Base-by-base conservation (phyloP, 1,284 basidiomycete species). In the Bjerkandera adusta region DNA sequence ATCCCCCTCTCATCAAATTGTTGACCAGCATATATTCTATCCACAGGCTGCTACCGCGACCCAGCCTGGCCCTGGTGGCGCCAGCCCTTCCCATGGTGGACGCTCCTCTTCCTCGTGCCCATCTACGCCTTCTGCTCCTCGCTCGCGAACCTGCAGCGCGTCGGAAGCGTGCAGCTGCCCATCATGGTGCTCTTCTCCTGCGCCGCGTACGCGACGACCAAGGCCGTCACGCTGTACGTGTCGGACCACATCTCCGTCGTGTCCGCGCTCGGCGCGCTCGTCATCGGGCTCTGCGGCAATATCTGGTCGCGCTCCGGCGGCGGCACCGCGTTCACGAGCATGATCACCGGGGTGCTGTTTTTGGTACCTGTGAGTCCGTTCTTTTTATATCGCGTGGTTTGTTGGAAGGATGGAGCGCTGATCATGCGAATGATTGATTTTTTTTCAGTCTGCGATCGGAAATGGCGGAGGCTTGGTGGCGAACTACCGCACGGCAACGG, bases 341-440 rank as follows among this genome's bases (percentile, higher is more conserved):
- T 90, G 85, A 87, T 91, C n/a, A 88, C 89, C 3, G 87, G 89
- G 21, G 86, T 93, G 13, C 68, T 92, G 44, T 92, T 92, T 65
- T 71, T 92, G 25, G 89, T 92, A 10, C 89, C 89, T 43, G 85
- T 90, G 62, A 60, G 81, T 61, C 11, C 22, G 48, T 49, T 36
- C 16, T 27, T 43, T 30, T 15, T n/a, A 30, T 24, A 6, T 30
- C 21, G 18, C 24, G 16, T n/a, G n/a, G n/a, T n/a, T n/a, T n/a
- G n/a, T n/a, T n/a, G n/a, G n/a, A n/a, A n/a, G n/a, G 8, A 30
- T 33, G 35, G 16, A n/a, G 36, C 16, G 10, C 26, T 21, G 26
- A 15, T n/a, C 12, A 16, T 5, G 13, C 24, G 29, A 27, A 42
- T n/a, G 27, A n/a, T 34, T 15, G 26, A 37, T 20, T 13, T 20